A percentile compares a stretch with the other conserved stretches of the same genome.
These are phyloP conservation scores for Malassezia furfur DNA, from an alignment of 1,284 basidiomycete species.

Conservation along the genomic window DNA sequence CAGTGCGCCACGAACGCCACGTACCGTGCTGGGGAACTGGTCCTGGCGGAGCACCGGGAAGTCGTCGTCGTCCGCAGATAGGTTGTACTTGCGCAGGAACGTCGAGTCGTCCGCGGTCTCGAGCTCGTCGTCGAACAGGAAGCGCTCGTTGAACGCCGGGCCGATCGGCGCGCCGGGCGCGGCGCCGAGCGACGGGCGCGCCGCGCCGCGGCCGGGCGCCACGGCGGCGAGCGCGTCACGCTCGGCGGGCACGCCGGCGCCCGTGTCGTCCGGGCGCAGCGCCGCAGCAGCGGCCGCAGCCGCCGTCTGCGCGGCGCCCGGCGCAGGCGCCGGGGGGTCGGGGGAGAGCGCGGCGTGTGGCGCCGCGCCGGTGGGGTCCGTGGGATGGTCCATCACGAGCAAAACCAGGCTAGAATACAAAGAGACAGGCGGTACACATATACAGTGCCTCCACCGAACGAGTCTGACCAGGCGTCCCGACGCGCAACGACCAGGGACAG, in stretches of 20 bases:
- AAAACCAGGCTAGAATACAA: too few species aligned
- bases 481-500: too few species aligned
- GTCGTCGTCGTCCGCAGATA: conserved; percentile 52
- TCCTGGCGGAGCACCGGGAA: conserved; percentile 55
- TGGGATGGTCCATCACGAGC: too few species aligned
- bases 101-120: conserved; percentile 42
- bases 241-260: not conserved
- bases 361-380: too few species aligned
- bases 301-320: too few species aligned
- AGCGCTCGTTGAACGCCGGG: conserved; percentile 35
- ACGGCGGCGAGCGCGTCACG: not conserved
- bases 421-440: too few species aligned
- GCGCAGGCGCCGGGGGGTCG: too few species aligned
- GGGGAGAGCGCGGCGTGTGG: too few species aligned
- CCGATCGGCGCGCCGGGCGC: conserved; percentile 3
- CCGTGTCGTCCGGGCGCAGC: too few species aligned
- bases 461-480: too few species aligned
- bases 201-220: not conserved
- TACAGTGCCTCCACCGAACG: too few species aligned
- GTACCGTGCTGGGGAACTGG: conserved; percentile 58
- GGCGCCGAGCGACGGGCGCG: not conserved
- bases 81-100: conserved; percentile 47
- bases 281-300: too few species aligned
- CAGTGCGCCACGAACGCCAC: conserved; percentile 25
- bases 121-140: conserved; percentile 45